These are phyloP conservation scores for Aspergillus steynii DNA, from an alignment of 495 filamentous ascomycete species.

Conservation along the genomic window DNA sequence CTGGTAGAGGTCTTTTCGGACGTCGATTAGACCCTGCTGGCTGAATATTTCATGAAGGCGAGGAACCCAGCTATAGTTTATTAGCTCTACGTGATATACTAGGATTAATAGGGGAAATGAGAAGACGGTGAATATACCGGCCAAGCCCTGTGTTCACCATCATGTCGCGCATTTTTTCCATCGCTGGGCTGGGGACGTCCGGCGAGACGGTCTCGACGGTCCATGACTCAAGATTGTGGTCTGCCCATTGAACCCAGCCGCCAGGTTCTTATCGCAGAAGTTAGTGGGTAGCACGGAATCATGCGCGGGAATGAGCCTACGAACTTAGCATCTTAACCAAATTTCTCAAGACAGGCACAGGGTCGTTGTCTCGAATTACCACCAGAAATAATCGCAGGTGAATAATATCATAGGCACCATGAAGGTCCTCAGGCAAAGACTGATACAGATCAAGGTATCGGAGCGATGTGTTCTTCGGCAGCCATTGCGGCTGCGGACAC, in stretches of 20 bases:
- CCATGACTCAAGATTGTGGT: background rate
- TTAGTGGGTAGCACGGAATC: background rate
- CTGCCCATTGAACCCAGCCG: background rate
- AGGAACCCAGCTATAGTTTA: background rate
- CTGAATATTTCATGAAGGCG: background rate
- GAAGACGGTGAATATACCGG: too few relatives aligned
- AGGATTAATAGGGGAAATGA: too few relatives aligned
- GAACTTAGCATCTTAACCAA: background rate
- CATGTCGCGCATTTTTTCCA: background rate
- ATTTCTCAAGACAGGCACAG: background rate
- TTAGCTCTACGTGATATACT: too few relatives aligned
- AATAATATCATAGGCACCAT: background rate
- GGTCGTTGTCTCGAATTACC: background rate
- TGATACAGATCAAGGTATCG: background rate
- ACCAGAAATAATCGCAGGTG: background rate
- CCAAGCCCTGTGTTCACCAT: background rate
- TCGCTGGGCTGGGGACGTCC: background rate
- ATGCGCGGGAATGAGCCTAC: background rate
- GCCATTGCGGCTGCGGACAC: background rate
- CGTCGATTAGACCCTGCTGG: background rate
- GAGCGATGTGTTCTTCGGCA: background rate
- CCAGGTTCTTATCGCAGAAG: background rate
- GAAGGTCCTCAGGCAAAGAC: background rate
- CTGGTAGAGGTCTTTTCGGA: background rate
- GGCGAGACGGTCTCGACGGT: background rate